These are phyloP conservation scores for Microascus cirrosus DNA, from an alignment of 2,329 filamentous ascomycete genomes.

Conservation along the genomic window DNA sequence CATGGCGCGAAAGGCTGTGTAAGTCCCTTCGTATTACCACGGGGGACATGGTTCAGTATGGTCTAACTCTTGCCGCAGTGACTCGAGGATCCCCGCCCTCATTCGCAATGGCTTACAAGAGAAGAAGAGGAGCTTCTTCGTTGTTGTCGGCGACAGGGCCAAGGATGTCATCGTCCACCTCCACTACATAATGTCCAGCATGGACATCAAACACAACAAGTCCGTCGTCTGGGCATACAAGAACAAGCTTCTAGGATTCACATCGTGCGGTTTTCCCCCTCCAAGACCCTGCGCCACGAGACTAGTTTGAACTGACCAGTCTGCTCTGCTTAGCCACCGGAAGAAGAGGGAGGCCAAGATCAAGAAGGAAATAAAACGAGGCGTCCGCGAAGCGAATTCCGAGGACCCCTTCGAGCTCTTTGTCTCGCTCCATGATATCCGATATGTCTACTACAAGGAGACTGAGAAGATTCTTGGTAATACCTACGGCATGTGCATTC, in stretches of 20 bases:
- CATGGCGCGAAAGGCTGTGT: slow-evolving; percentile 5
- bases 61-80: slow-evolving; percentile 34
- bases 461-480: slow-evolving; percentile 98
- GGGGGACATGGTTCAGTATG: background rate
- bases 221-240: slow-evolving; percentile 98
- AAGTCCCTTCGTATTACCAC: background rate
- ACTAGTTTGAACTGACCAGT: background rate
- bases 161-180: slow-evolving; percentile 94
- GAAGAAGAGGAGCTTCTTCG: slow-evolving; percentile 97
- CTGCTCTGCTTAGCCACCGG: slow-evolving; percentile 52
- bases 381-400: slow-evolving; percentile 80
- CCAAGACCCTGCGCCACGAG: background rate
- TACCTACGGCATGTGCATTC: slow-evolving; percentile 95
- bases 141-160: slow-evolving; percentile 84
- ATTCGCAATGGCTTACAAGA: slow-evolving; percentile 87
- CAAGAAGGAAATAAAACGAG: slow-evolving; percentile 94
- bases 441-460: slow-evolving; percentile 99
- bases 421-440: slow-evolving; percentile 89
- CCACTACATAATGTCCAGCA: slow-evolving; percentile 84
- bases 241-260: slow-evolving; percentile 91
- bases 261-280: slow-evolving; percentile 18
- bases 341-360: slow-evolving; percentile 98
- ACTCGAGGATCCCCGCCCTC: slow-evolving; percentile 81
- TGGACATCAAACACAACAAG: slow-evolving; percentile 82
- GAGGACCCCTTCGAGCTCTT: slow-evolving; percentile 97